These are phyloP conservation scores for Candida krabiensis DNA, from an alignment of 805 yeast genomes.

Conservation along the genomic window DNA sequence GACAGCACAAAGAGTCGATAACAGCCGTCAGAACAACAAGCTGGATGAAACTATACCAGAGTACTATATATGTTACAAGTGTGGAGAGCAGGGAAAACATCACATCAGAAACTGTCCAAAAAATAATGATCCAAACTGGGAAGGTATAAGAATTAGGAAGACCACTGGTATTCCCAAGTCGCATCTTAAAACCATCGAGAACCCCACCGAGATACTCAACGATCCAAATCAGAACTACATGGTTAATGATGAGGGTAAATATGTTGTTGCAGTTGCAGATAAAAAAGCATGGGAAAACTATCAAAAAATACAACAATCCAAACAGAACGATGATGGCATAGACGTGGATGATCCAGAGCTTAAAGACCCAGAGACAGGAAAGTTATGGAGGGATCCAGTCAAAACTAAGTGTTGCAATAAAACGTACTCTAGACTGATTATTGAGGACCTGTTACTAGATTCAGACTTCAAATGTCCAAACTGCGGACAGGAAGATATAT, in stretches of 20 bases:
- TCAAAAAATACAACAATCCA: constrained; percentile 62
- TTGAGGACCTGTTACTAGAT: constrained; percentile 69
- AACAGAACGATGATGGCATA: constrained; percentile 21
- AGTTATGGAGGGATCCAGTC: constrained; percentile 69
- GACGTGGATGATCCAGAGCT: constrained; percentile 59
- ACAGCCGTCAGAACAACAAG: constrained; percentile 28
- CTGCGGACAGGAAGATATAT: constrained; percentile 72
- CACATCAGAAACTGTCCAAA: constrained; percentile 97
- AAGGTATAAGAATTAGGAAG: constrained; percentile 84
- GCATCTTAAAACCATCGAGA: constrained; percentile 81
- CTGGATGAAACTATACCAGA: constrained; percentile 87
- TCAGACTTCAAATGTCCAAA: constrained; percentile 90
- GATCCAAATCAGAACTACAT: constrained; percentile 58
- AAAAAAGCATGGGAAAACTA: constrained; percentile 84
- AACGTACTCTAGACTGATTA: constrained; percentile 56
- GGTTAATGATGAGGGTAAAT: constrained; percentile 93
- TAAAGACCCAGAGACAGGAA: constrained; percentile 65
- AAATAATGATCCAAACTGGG: constrained; percentile 88
- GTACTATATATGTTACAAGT: constrained; percentile 92
- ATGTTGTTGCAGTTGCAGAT: constrained; percentile 95
- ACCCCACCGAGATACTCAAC: constrained; percentile 61
- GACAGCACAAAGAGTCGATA: constrained; percentile 68
- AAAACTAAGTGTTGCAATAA: constrained; percentile 71
- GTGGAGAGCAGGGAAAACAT: constrained; percentile 91
- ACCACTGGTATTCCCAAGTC: constrained; percentile 98